A percentile compares a stretch with the other conserved stretches of the same genome.
phyloP scores from a whole-genome alignment of 257 asterid genomes.

The Leonotis leonurus region DNA sequence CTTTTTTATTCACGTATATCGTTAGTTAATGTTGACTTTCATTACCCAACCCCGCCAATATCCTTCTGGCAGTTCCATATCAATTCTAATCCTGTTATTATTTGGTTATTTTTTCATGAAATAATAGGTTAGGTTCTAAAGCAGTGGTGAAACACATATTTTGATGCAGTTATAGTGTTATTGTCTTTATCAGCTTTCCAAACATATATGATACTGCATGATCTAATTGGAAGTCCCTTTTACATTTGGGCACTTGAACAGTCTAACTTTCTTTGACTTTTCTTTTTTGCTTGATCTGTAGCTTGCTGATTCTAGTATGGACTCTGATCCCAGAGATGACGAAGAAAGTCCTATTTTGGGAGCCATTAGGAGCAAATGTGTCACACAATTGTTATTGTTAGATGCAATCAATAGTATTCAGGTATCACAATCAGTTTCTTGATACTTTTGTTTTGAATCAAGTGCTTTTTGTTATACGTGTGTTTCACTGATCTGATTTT shows the following conservation, averaged over 20 bases:
- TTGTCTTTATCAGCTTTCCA: background rate
- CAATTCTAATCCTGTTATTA: background rate
- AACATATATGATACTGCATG: constrained; percentile 2
- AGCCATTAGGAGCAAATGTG: constrained; percentile 88
- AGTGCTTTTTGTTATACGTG: constrained; percentile 1
- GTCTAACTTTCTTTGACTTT: constrained; percentile 15
- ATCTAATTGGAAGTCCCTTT: background rate
- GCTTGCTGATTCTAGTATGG: constrained; percentile 46
- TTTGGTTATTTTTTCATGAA: background rate
- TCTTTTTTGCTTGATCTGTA: constrained; percentile 29
- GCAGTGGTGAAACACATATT: background rate
- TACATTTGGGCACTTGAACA: constrained; percentile 7
- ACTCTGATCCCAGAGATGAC: constrained; percentile 57
- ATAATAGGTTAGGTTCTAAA: background rate
- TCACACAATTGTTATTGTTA: constrained; percentile 84
- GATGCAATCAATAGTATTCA: constrained; percentile 92
- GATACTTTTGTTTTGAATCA: constrained; percentile 9
- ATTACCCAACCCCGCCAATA: background rate
- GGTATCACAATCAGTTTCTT: constrained; percentile 36
- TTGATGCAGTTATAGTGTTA: background rate
- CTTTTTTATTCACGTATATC: constrained; percentile 5
- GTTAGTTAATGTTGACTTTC: background rate
- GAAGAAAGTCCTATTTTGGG: constrained; percentile 71
- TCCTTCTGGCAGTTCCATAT: background rate
- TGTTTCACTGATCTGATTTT: constrained; percentile 10